A percentile compares a stretch with the other conserved stretches of the same genome.
Conservation (phyloP, 176 grass and related monocot species). For the Eragrostis nindensis region DNA sequence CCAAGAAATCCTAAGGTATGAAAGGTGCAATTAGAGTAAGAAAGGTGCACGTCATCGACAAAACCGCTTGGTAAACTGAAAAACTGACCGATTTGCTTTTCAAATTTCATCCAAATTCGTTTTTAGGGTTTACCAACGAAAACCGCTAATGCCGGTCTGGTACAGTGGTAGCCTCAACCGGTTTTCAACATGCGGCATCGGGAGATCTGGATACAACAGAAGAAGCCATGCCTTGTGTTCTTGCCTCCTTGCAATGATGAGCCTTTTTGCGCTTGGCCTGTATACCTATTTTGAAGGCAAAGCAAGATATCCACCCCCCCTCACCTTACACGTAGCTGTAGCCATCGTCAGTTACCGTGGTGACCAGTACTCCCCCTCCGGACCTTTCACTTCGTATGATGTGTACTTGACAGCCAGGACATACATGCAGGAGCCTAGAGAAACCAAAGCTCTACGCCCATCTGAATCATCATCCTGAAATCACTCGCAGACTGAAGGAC, state of each 20-base stretch:
- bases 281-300: slow-evolving; percentile 12
- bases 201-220: background rate
- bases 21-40: no score
- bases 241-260: background rate
- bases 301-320: slow-evolving; percentile 16
- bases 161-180: no score
- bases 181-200: no score
- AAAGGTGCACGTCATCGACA: no score
- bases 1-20: no score
- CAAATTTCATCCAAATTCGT: no score
- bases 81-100: no score
- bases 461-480: background rate
- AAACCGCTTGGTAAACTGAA: no score
- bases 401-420: background rate
- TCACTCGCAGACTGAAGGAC: background rate
- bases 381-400: background rate
- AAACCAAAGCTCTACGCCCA: background rate
- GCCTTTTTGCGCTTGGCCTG: background rate
- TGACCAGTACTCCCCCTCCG: background rate
- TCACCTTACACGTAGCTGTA: no score
- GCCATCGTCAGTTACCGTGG: background rate
- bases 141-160: no score
- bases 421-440: background rate
- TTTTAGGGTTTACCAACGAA: no score
- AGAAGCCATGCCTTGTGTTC: background rate